phyloP scores from a whole-genome alignment of 2,329 filamentous ascomycete species.

The Aspergillus brunneoviolaceus region DNA sequence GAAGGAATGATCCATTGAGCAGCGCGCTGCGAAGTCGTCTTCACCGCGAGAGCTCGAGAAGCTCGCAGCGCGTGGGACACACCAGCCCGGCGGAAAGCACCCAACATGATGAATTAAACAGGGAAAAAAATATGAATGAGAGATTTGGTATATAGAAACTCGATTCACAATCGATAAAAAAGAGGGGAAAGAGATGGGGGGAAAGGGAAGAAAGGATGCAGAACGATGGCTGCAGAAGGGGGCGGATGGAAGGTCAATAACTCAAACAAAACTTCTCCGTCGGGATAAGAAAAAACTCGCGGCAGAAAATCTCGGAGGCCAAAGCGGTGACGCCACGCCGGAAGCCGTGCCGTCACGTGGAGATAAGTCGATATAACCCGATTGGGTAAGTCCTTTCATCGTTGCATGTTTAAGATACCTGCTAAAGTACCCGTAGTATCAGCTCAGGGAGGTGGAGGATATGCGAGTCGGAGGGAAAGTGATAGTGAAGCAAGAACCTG shows the following conservation, averaged over 20 bases:
- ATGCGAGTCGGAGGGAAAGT: no score
- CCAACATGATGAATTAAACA: conserved; percentile 35
- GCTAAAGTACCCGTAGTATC: no score
- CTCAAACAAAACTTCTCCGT: neutral
- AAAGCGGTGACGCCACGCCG: neutral
- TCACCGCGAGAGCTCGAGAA: conserved; percentile 28
- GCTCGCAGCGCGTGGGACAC: conserved; percentile 38
- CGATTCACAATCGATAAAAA: neutral
- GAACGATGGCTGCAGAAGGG: neutral
- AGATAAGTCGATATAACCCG: neutral
- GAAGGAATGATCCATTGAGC: conserved; percentile 29
- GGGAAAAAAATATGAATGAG: neutral
- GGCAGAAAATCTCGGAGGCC: neutral
- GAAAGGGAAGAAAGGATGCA: conserved; percentile 3
- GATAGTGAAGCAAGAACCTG: no score
- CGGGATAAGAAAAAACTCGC: neutral
- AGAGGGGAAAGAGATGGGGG: conserved; percentile 7
- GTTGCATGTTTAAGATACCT: no score
- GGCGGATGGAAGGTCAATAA: neutral
- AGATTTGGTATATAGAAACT: neutral
- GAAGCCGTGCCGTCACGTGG: neutral
- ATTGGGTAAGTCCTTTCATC: neutral
- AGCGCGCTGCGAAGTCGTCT: conserved; percentile 29
- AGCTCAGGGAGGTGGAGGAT: no score
- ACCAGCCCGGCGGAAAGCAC: conserved; percentile 40